Evolutionary conservation across 352 stramenopile species (phyloP).

Genomic region (Phytopythium litorale): DNA sequence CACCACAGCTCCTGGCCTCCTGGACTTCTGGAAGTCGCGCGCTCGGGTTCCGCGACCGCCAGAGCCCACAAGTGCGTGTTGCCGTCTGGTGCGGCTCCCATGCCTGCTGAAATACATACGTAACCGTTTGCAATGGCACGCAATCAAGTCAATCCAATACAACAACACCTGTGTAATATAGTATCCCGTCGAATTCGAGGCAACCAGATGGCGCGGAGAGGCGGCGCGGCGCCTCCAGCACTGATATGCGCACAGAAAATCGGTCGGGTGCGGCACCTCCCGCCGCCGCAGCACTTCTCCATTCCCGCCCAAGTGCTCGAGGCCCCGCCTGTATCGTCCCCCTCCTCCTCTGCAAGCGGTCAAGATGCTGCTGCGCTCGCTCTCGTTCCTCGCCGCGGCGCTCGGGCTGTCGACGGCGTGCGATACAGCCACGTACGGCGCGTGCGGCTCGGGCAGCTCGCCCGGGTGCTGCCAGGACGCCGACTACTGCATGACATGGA

Average conservation of each 20-base stretch:
- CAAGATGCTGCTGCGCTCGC: conserved; percentile 5
- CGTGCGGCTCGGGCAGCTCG: conserved; percentile 17
- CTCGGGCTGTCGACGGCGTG: conserved; percentile 7
- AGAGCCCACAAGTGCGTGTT: background rate
- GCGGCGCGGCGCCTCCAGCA: background rate
- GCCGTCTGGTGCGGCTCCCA: background rate
- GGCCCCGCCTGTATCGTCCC: background rate
- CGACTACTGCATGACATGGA: conserved; percentile 42
- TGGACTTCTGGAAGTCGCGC: conserved; percentile 1
- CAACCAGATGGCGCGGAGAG: background rate
- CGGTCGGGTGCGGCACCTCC: no score
- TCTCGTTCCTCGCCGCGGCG: background rate
- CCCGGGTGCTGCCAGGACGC: conserved; percentile 31
- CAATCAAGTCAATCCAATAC: background rate
- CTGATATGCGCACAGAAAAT: background rate
- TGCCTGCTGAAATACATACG: background rate
- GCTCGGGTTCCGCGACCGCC: background rate
- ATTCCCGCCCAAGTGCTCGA: background rate
- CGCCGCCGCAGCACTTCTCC: background rate
- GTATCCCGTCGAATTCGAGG: background rate
- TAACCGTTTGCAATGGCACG: background rate
- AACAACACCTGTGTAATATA: background rate
- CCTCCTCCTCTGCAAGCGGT: background rate
- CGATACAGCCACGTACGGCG: conserved; percentile 11
- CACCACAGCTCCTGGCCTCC: background rate